phyloP scores from a whole-genome alignment of 1,139 yeast genomes.

The Yamadazyma songkhlaensis region DNA sequence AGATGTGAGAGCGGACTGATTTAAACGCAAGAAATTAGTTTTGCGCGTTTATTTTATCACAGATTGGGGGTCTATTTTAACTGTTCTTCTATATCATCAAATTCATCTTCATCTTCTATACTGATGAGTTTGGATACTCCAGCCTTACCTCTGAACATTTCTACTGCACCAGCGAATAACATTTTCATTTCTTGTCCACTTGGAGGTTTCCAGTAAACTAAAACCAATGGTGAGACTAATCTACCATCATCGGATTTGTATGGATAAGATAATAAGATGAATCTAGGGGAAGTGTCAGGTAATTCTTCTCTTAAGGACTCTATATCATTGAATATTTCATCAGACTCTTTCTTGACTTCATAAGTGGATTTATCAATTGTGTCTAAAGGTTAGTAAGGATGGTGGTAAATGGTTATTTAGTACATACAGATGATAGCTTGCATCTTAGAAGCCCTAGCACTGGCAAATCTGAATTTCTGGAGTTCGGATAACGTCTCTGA shows the following conservation, averaged over 20 bases:
- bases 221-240: slow-evolving; percentile 66
- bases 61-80: slow-evolving; percentile 1
- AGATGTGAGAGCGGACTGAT: not conserved
- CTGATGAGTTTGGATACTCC: slow-evolving; percentile 65
- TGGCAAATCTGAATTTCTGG: slow-evolving; percentile 68
- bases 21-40: not conserved
- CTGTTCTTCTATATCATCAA: slow-evolving; percentile 43
- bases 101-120: slow-evolving; percentile 60
- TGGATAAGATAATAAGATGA: slow-evolving; percentile 75
- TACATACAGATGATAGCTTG: slow-evolving; percentile 60
- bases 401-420: no score
- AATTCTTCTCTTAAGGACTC: slow-evolving; percentile 69
- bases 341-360: slow-evolving; percentile 51
- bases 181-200: slow-evolving; percentile 78
- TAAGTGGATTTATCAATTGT: slow-evolving; percentile 54
- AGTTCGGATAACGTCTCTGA: slow-evolving; percentile 59
- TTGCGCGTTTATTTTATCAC: not conserved
- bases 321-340: slow-evolving; percentile 42
- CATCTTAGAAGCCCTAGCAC: slow-evolving; percentile 61
- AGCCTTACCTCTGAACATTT: slow-evolving; percentile 71
- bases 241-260: slow-evolving; percentile 68
- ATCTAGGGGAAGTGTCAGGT: slow-evolving; percentile 83
- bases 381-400: slow-evolving; percentile 6
- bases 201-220: slow-evolving; percentile 83
- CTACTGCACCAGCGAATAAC: slow-evolving; percentile 90